Evolutionary conservation across 129 eudicot genomes (phyloP), one percentile per base, ranked within the genome.

Genomic region (Escallonia herrerae): DNA sequence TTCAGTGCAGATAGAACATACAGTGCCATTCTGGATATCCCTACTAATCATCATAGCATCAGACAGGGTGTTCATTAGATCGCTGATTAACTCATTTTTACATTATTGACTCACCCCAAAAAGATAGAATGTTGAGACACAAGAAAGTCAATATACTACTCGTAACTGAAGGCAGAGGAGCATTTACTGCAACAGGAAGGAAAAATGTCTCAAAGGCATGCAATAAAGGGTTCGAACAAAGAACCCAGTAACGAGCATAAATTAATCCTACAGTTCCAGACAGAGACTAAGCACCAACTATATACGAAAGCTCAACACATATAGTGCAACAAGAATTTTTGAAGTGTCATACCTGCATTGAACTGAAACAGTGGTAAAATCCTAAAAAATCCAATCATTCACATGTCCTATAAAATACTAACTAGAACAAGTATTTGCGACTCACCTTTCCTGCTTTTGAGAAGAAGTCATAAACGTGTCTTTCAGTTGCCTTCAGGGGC

Each of bases 401-500:
- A 8, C 15, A 15, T 40, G 42, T 71, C 61, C 39, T 3, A 11
- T 8, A 50, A 4, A 62, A 42, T 7, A 60, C 45, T 43, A 40
- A 38, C 7, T 4, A 13, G 65, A 66, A n/a, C 59, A 44, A 44
- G 58, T 15, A 53, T 44, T 63, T 58, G 44, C 59, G 37, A 53
- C 80, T 62, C 13, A 90, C 97, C 95, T 90, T 90, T 60, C 97
- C 97, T 49, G 94, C 97, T 78, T 82, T 81, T 40, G 95, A 84
- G 58, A 91, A 91, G 77, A 91, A 87, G 55, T 87, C 97, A 63
- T 82, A 91, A 56, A 87, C 90, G 72, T 91, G 96, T 67, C 87
- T 80, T 63, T 91, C 95, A 43, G 94, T 85, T 43, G 97, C 97
- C 80, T 91, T 91, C 65, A 91, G 84, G 15, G 97, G 95, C 97